Evolutionary conservation across 192 early-diverging fungal genomes (phyloP).

Genomic region (Coemansia sp.): DNA sequence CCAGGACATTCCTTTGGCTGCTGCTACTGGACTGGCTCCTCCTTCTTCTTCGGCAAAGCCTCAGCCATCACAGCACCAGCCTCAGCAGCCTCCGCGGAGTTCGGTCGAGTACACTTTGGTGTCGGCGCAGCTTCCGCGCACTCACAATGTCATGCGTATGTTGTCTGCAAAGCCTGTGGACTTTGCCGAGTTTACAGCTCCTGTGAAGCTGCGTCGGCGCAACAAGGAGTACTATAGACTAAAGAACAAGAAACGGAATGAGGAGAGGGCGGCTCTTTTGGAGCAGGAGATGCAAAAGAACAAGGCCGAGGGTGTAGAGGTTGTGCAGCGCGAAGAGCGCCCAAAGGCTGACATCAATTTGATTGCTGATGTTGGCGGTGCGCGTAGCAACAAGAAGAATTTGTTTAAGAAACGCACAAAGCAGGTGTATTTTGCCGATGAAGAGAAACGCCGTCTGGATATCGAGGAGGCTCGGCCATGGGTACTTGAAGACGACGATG

Average conservation of each 20-base stretch:
- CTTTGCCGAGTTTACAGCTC: constrained; percentile 54
- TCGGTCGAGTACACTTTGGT: constrained; percentile 62
- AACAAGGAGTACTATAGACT: constrained; percentile 41
- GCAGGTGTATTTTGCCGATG: constrained; percentile 72
- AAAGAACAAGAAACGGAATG: constrained; percentile 42
- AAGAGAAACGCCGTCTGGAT: constrained; percentile 65
- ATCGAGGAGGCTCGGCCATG: constrained; percentile 73
- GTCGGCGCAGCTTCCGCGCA: constrained; percentile 52
- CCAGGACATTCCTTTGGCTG: constrained; percentile 23
- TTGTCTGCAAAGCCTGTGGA: constrained; percentile 54
- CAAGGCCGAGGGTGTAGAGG: constrained; percentile 5
- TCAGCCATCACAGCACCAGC: constrained; percentile 16
- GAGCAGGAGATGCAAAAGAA: constrained; percentile 7
- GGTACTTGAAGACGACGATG: constrained; percentile 74
- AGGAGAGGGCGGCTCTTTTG: constrained; percentile 48
- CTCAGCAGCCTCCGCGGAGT: constrained; percentile 10
- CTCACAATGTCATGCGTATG: constrained; percentile 67
- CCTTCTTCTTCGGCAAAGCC: too few species aligned
- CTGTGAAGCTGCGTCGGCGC: constrained; percentile 44
- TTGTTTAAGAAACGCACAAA: constrained; percentile 78
- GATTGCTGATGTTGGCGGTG: constrained; percentile 72
- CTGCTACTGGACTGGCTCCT: constrained; percentile 3
- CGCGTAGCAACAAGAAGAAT: constrained; percentile 71
- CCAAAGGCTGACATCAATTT: constrained; percentile 55
- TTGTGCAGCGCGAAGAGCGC: not conserved